These are phyloP conservation scores for Magnolia kwangsiensis DNA, from an alignment of 164 flowering plant species.

Conservation along the genomic window DNA sequence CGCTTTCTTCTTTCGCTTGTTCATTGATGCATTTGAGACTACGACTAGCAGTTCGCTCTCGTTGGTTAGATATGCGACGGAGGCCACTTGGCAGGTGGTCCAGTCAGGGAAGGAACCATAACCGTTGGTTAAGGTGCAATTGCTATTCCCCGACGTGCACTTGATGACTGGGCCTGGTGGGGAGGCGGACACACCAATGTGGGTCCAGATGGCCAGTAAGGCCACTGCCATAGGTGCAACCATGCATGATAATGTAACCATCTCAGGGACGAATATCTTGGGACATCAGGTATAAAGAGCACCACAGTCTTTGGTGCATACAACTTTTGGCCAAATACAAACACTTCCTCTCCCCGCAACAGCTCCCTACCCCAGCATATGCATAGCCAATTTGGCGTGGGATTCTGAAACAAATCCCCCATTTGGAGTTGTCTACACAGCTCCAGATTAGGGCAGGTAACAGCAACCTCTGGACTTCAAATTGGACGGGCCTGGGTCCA, in stretches of 20 bases:
- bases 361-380: too few relatives aligned
- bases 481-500: too few relatives aligned
- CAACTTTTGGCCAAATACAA: too few relatives aligned
- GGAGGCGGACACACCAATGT: constrained; percentile 11
- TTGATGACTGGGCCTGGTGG: constrained; percentile 41
- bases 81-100: constrained; percentile 29
- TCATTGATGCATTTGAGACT: constrained; percentile 33
- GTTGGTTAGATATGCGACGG: constrained; percentile 31
- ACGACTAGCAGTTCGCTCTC: constrained; percentile 36
- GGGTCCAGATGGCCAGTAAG: neutral
- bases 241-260: neutral
- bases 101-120: constrained; percentile 50
- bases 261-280: too few relatives aligned
- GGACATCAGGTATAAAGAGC: too few relatives aligned
- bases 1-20: constrained; percentile 39
- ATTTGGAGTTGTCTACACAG: too few relatives aligned
- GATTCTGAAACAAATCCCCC: too few relatives aligned
- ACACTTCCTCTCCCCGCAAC: too few relatives aligned
- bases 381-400: too few relatives aligned
- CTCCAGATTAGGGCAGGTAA: too few relatives aligned
- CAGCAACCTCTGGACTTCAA: too few relatives aligned
- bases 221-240: neutral
- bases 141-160: constrained; percentile 23
- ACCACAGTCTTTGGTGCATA: too few relatives aligned
- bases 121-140: constrained; percentile 44